Evolutionary conservation across 1,284 basidiomycete genomes (phyloP).

Genomic region (Phylloporus sp.): DNA sequence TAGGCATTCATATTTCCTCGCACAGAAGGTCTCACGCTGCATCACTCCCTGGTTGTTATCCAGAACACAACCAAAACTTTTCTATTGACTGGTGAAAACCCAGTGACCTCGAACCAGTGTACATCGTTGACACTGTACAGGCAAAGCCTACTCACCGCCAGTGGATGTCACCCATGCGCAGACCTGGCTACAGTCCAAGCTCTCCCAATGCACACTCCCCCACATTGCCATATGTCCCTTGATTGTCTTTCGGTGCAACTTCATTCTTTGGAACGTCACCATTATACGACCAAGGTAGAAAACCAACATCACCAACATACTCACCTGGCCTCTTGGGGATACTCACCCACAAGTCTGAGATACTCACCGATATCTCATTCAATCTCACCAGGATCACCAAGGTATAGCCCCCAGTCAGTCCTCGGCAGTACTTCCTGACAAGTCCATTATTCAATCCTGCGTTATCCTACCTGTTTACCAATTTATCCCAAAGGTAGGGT

Average conservation of each 20-base stretch:
- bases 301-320: slow-evolving; percentile 84
- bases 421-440: too few relatives aligned
- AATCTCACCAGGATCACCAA: slow-evolving; percentile 86
- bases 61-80: too few relatives aligned
- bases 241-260: slow-evolving; percentile 84
- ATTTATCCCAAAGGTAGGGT: too few relatives aligned
- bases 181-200: slow-evolving; percentile 81
- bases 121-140: too few relatives aligned
- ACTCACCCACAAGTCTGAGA: slow-evolving; percentile 89
- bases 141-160: slow-evolving; percentile 81
- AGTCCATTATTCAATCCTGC: slow-evolving; percentile 89
- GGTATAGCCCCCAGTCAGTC: slow-evolving; percentile 85
- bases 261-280: slow-evolving; percentile 86
- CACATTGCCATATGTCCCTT: slow-evolving; percentile 86
- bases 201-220: slow-evolving; percentile 88
- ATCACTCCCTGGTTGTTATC: too few relatives aligned
- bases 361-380: slow-evolving; percentile 87
- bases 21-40: too few relatives aligned
- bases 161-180: slow-evolving; percentile 81
- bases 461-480: too few relatives aligned
- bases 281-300: slow-evolving; percentile 72
- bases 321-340: slow-evolving; percentile 87
- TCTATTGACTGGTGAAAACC: too few relatives aligned
- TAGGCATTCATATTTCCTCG: too few relatives aligned
- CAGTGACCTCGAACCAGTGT: too few relatives aligned